A percentile compares a stretch with the other conserved stretches of the same genome.
Conservation (phyloP, 805 yeast genomes). For the Pichia cabralensis region DNA sequence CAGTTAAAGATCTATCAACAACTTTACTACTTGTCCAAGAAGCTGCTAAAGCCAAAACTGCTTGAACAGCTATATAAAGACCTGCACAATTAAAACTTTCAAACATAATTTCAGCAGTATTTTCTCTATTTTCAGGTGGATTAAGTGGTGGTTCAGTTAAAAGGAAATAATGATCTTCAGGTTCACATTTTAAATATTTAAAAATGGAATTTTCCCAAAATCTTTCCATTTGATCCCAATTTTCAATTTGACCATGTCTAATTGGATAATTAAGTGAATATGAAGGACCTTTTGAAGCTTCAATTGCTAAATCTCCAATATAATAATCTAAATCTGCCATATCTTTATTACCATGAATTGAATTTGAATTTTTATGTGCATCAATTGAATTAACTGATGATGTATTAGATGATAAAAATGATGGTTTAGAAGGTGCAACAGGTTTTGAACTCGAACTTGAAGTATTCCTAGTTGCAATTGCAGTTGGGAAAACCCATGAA, state of each 20-base stretch:
- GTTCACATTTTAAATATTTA: slow-evolving; percentile 94
- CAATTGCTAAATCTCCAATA: slow-evolving; percentile 92
- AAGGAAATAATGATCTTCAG: slow-evolving; percentile 94
- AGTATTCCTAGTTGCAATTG: slow-evolving; percentile 68
- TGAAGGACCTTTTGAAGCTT: slow-evolving; percentile 83
- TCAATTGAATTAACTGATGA: slow-evolving; percentile 10
- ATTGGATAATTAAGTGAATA: slow-evolving; percentile 88
- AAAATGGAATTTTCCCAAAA: slow-evolving; percentile 97
- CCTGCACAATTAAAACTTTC: slow-evolving; percentile 99
- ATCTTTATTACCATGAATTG: slow-evolving; percentile 49
- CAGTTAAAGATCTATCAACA: slow-evolving; percentile 89
- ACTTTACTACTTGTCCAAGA: slow-evolving; percentile 98
- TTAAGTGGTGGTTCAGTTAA: slow-evolving; percentile 97
- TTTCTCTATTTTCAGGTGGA: slow-evolving; percentile 99
- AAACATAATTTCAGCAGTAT: slow-evolving; percentile 97
- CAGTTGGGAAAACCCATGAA: slow-evolving; percentile 94
- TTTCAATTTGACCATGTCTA: slow-evolving; percentile 95
- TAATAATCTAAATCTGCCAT: slow-evolving; percentile 90
- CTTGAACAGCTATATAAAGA: slow-evolving; percentile 96
- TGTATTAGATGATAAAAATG: slow-evolving; percentile 30
- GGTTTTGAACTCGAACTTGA: slow-evolving; percentile 29
- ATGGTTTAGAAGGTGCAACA: slow-evolving; percentile 36
- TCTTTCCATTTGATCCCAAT: slow-evolving; percentile 99
- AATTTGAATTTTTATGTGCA: slow-evolving; percentile 1
- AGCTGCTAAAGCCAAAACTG: slow-evolving; percentile 96